Evolutionary conservation across 148 eudicot genomes (phyloP).

Genomic region (Nepenthes mirabilis): DNA sequence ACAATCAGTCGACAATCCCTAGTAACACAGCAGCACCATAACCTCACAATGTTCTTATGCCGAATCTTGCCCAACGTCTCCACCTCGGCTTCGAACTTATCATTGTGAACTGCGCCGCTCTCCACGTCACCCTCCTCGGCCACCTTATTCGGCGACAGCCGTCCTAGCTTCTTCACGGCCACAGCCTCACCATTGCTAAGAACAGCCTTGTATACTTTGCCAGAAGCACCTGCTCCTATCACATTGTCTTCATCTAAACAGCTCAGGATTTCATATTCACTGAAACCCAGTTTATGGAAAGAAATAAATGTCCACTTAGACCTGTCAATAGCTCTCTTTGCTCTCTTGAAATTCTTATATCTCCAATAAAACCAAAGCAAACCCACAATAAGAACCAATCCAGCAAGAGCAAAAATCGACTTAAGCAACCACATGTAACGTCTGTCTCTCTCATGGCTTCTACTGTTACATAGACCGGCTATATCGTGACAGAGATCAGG

Average conservation of each 20-base stretch:
- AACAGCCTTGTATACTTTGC: constrained; percentile 86
- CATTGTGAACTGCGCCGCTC: constrained; percentile 31
- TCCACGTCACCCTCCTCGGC: constrained; percentile 33
- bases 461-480: constrained; percentile 43
- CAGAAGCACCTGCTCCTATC: constrained; percentile 79
- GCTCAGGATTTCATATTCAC: constrained; percentile 68
- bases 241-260: constrained; percentile 82
- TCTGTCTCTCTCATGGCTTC: constrained; percentile 13
- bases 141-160: constrained; percentile 33
- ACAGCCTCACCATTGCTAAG: constrained; percentile 68
- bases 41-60: constrained; percentile 86
- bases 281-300: constrained; percentile 79
- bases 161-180: constrained; percentile 59
- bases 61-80: constrained; percentile 83
- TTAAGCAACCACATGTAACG: constrained; percentile 55
- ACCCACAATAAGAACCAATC: constrained; percentile 44
- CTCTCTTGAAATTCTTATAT: constrained; percentile 39
- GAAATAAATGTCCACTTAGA: constrained; percentile 90
- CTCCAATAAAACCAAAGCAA: constrained; percentile 50
- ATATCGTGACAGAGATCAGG: constrained; percentile 73
- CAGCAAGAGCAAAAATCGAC: constrained; percentile 47
- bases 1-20: constrained; percentile 66
- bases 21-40: constrained; percentile 85
- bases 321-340: constrained; percentile 27
- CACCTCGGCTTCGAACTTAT: constrained; percentile 82